These are phyloP conservation scores for Poteriospumella lacustris DNA, from an alignment of 108 stramenopile species.

Conservation along the genomic window DNA sequence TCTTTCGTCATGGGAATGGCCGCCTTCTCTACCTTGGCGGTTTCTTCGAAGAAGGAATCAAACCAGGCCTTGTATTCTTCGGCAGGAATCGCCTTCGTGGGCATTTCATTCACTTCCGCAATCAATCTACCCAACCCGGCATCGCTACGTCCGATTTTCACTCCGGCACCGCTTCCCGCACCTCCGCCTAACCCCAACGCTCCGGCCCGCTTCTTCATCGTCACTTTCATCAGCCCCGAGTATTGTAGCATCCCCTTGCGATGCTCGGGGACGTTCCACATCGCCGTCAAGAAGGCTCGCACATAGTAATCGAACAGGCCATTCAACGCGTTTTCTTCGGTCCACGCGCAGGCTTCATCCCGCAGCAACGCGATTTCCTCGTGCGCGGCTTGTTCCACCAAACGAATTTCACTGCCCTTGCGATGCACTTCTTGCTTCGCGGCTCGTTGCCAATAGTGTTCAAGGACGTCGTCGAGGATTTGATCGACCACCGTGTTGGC, in stretches of 20 bases:
- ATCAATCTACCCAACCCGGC: too few species aligned
- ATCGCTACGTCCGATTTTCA: too few species aligned
- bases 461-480: neutral
- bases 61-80: constrained; percentile 1
- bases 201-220: neutral
- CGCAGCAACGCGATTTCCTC: neutral
- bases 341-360: constrained; percentile 15
- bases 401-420: neutral
- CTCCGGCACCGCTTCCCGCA: too few species aligned
- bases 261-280: constrained; percentile 5
- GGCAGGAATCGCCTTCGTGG: neutral
- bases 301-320: constrained; percentile 11
- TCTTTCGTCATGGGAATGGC: neutral
- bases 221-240: constrained; percentile 3
- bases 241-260: neutral
- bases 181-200: too few species aligned
- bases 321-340: neutral
- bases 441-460: neutral
- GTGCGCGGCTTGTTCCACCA: neutral
- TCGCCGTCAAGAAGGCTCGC: neutral
- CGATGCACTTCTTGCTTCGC: neutral
- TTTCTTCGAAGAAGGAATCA: neutral
- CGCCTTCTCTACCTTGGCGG: neutral
- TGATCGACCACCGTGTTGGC: neutral
- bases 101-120: neutral